These are phyloP conservation scores for Ramaria sp. DNA, from an alignment of 768 basidiomycete genomes.

Conservation along the genomic window DNA sequence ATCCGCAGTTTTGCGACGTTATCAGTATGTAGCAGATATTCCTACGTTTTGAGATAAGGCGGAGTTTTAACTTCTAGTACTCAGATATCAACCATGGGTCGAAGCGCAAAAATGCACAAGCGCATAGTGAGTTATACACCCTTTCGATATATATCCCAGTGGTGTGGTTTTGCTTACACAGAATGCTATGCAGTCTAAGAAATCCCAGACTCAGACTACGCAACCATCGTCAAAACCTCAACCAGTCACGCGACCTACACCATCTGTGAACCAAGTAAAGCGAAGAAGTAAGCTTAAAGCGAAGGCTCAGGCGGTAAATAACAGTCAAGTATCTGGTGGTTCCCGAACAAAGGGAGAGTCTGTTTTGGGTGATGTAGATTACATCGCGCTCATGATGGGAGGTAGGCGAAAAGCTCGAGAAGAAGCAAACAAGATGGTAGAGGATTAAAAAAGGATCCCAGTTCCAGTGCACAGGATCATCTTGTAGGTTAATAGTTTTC, in stretches of 20 bases:
- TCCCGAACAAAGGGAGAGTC: constrained; percentile 20
- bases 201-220: constrained; percentile 2
- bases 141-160: background rate
- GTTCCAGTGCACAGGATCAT: too few relatives aligned
- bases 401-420: constrained; percentile 53
- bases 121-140: constrained; percentile 32
- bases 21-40: too few relatives aligned
- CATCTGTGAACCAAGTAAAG: constrained; percentile 2
- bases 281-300: constrained; percentile 10
- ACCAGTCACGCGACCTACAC: background rate
- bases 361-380: constrained; percentile 67
- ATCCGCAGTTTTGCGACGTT: too few relatives aligned
- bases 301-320: background rate
- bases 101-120: constrained; percentile 57
- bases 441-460: background rate
- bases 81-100: constrained; percentile 27
- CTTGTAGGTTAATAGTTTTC: too few relatives aligned
- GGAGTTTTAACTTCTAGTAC: background rate
- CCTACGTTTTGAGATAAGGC: background rate
- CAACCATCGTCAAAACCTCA: background rate
- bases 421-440: constrained; percentile 49
- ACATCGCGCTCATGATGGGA: constrained; percentile 61
- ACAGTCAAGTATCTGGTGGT: background rate
- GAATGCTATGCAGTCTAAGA: background rate
- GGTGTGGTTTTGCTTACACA: background rate